Base-by-base conservation (phyloP, 2,329 filamentous ascomycete species). In the Aspergillus sp. region DNA sequence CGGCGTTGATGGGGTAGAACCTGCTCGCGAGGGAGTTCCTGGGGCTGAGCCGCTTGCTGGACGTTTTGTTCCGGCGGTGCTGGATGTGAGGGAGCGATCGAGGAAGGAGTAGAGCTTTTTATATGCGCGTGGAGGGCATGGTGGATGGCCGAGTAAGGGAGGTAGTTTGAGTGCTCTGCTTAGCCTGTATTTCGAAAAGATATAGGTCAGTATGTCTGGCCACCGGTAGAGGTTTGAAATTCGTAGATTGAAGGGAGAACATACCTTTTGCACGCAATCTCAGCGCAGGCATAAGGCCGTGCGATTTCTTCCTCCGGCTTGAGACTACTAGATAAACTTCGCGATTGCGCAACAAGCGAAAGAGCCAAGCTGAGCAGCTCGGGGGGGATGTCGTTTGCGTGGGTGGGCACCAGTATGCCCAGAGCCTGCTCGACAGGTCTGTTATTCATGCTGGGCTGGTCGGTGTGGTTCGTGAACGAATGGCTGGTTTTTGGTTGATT, bases 301-400 rank as follows among this genome's bases (percentile, higher is more conserved):
- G 89, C 91, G 64, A 95, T 87, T 74, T 97, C 93, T 74, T 96
- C 92, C 57, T 96, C 91, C 3, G 87, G 84, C 72, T 92, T 96
- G 55, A 97, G 81, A 16, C 85, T 89, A 69, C 86, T 88, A 53
- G 91, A 91, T 68, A 87, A 88, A 70, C 87, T 86, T 36, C 91
- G 87, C 12, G 92, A 96, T 75, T 95, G 92, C 2, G 90, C 88
- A 49, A 96, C 84, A 6, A 96, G 80, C 9, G 89, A 91, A 54
- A 83, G 81, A 1, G 91, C 87, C 10, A 93, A 82, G 58, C 90
- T 85, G 58, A 91, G 75, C 5, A 96, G 85, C n/a, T 87, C 82
- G 11, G 82, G 80, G 0, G 91, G 90, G 0, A 94, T 78, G 51
- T 85, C 80, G 31, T 85, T 84, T 62, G 87, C 87, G 69, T 90